Evolutionary conservation across 305 asterid genomes (phyloP).

Genomic region (Solanum hybrid): DNA sequence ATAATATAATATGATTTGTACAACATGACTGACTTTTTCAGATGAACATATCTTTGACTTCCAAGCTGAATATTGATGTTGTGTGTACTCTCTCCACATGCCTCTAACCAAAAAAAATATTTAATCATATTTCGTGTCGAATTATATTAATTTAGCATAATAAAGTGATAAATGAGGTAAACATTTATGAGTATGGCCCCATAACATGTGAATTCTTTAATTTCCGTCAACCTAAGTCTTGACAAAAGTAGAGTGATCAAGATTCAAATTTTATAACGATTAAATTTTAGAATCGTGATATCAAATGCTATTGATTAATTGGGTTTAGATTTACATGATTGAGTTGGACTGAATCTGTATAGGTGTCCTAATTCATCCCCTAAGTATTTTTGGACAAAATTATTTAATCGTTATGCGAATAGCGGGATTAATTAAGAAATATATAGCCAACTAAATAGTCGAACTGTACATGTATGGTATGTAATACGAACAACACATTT

Average conservation of each 20-base stretch:
- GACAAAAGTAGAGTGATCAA: background rate
- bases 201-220: background rate
- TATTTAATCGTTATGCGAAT: too few species aligned
- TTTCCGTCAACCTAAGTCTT: background rate
- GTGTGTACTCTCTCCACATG: background rate
- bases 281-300: background rate
- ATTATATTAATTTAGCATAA: background rate
- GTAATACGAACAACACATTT: too few species aligned
- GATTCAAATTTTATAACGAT: background rate
- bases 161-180: background rate
- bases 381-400: background rate
- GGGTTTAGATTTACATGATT: background rate
- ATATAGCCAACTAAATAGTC: too few species aligned
- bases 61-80: background rate
- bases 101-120: too few species aligned
- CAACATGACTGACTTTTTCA: background rate
- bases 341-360: background rate
- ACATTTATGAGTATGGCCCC: background rate
- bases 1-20: too few species aligned
- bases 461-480: too few species aligned
- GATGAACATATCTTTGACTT: background rate
- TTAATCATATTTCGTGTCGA: background rate
- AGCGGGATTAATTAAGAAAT: too few species aligned
- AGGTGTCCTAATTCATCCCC: background rate
- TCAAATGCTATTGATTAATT: background rate